phyloP scores from a whole-genome alignment of 768 basidiomycete species.

The Neoboletus subvelutipes region DNA sequence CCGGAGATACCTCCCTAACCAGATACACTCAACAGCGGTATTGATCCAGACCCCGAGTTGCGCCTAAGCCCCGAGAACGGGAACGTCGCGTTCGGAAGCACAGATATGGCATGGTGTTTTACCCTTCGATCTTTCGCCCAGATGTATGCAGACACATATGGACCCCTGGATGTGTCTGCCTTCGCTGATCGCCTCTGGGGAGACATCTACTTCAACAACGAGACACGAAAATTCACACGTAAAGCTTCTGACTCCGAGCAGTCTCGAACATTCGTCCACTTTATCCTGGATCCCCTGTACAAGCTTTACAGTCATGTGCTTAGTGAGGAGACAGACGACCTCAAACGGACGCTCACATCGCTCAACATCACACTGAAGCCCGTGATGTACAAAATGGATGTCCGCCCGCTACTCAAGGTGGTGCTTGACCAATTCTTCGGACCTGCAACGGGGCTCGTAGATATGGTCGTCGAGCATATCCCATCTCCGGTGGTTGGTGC shows the following conservation, averaged over 20 bases:
- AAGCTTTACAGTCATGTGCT: conserved; percentile 95
- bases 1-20: not conserved
- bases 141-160: conserved; percentile 94
- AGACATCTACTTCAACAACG: conserved; percentile 89
- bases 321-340: conserved; percentile 87
- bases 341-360: conserved; percentile 73
- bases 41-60: conserved; percentile 85
- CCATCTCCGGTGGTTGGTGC: conserved; percentile 74
- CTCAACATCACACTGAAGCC: conserved; percentile 88
- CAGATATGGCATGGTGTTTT: conserved; percentile 98
- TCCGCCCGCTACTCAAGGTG: conserved; percentile 88
- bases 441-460: conserved; percentile 82
- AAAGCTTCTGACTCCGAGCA: conserved; percentile 75
- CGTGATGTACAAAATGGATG: conserved; percentile 98
- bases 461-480: conserved; percentile 87
- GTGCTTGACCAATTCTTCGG: conserved; percentile 97
- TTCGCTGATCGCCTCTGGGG: conserved; percentile 97
- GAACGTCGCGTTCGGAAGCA: conserved; percentile 96
- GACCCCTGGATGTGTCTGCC: conserved; percentile 75
- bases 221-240: conserved; percentile 85
- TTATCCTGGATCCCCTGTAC: conserved; percentile 94
- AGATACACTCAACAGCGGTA: conserved; percentile 45
- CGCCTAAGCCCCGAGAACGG: conserved; percentile 92
- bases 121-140: conserved; percentile 91
- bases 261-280: conserved; percentile 88